Evolutionary conservation across 2,329 filamentous ascomycete species (phyloP), one percentile per base, ranked within the genome.

Genomic region (Huntiella decipiens): DNA sequence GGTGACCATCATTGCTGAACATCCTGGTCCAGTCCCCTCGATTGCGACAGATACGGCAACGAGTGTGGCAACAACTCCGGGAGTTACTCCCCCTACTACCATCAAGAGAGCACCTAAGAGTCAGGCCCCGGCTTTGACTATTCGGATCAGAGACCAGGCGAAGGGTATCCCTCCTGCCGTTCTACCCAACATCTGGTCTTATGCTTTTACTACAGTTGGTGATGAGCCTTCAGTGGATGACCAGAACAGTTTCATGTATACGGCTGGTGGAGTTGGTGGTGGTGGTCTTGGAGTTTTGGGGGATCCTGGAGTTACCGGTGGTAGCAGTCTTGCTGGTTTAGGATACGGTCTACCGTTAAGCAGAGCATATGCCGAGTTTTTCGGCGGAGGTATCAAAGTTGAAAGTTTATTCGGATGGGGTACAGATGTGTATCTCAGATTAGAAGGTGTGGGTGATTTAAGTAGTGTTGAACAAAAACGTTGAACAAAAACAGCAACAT

Each of bases 361-460:
- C 45, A 72, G 91, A 51, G 88, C 91, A 0, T 98, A 98, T 57
- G 91, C 91, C 1, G 88, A 98, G 65, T 98, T 96, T 56, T 98
- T 98, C 66, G 91, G 91, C 2, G 91, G 91, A 1, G 87, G 87
- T 2, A 91, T 98, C 49, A 79, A 79, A 4, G 79, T 98, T n/a
- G 88, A 98, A 68, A 95, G 85, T 58, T 63, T 96, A 40, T 91
- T 85, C 66, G 88, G 91, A 3, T 98, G 91, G 91, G 91, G 74
- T 3, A 77, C 74, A 4, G 77, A 82, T 56, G 77, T 82, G 1
- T 82, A 81, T 54, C 58, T 82, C 40, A 63, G 73, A 42, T 58
- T 82, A 37, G 77, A 77, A 57, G 74, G 74, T 2, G 71, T 79
- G 5, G 74, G 71, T 7, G 72, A 66, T 52, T 68, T 75, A 50